Conservation (phyloP, 1,139 yeast species). For the Magnusiomyces magnusii region DNA sequence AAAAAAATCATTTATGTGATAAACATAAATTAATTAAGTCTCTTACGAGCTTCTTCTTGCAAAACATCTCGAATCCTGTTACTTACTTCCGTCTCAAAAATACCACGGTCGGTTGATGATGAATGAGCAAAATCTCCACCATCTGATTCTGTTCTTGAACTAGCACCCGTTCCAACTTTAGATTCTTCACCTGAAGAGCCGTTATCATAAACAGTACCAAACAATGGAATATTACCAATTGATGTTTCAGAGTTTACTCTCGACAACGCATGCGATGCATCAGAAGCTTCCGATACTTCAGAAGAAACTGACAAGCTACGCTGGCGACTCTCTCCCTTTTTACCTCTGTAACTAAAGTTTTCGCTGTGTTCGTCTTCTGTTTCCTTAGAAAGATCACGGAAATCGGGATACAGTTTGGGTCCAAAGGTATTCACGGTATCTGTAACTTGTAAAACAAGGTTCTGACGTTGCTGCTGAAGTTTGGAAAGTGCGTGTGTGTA, state of each 20-base stretch:
- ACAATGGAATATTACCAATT: conserved; percentile 49
- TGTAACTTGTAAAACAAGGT: conserved; percentile 53
- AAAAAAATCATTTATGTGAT: no score
- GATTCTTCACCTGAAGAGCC: conserved; percentile 8
- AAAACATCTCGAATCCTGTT: conserved; percentile 28
- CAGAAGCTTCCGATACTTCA: conserved; percentile 33
- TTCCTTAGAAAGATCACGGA: conserved; percentile 45
- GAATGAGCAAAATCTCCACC: conserved; percentile 5
- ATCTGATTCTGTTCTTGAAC: conserved; percentile 9
- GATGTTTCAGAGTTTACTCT: conserved; percentile 47
- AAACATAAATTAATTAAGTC: not conserved
- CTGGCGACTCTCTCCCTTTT: not conserved
- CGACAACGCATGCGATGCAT: conserved; percentile 38
- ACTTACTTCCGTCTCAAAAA: conserved; percentile 20
- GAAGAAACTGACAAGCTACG: conserved; percentile 25
- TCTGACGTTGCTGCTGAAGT: conserved; percentile 48
- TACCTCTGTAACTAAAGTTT: not conserved
- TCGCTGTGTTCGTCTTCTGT: conserved; percentile 10
- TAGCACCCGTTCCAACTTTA: not conserved
- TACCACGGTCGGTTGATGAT: conserved; percentile 12
- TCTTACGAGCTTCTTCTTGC: conserved; percentile 19
- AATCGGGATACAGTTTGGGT: conserved; percentile 72
- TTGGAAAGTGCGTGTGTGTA: conserved; percentile 46
- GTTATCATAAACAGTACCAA: conserved; percentile 34
- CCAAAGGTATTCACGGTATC: conserved; percentile 65